Conservation (phyloP, 208 protist genomes). For the Borovskyia barvae region DNA sequence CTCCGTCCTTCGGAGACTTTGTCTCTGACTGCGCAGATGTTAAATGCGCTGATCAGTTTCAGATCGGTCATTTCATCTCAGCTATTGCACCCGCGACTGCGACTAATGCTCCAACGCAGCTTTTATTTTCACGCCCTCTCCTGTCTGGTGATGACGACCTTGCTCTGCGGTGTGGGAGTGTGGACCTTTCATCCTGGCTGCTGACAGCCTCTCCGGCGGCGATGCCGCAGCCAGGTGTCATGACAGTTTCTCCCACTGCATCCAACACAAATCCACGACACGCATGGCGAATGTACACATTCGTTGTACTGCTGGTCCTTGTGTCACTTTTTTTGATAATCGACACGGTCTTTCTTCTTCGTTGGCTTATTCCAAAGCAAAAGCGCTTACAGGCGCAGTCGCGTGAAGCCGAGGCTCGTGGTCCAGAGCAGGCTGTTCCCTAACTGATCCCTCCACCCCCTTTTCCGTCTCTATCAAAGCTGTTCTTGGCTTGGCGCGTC, state of each 20-base stretch:
- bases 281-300: no score
- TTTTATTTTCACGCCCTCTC: not conserved
- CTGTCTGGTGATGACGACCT: not conserved
- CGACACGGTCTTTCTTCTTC: no score
- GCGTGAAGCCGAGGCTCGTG: not conserved
- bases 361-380: not conserved
- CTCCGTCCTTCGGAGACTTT: constrained; percentile 1
- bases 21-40: constrained; percentile 25
- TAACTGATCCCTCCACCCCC: no score
- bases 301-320: no score
- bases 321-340: no score
- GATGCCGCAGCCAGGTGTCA: not conserved
- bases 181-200: constrained; percentile 10
- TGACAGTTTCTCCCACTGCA: no score
- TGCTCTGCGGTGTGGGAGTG: constrained; percentile 4
- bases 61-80: constrained; percentile 3
- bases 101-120: not conserved
- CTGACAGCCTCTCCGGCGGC: not conserved
- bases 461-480: no score
- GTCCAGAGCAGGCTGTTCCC: not conserved
- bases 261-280: no score
- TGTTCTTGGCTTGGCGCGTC: no score
- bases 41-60: constrained; percentile 6
- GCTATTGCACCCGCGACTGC: not conserved
- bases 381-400: not conserved